Base-by-base conservation (phyloP, 2,329 filamentous ascomycete species). In the Eurotiales sp. region DNA sequence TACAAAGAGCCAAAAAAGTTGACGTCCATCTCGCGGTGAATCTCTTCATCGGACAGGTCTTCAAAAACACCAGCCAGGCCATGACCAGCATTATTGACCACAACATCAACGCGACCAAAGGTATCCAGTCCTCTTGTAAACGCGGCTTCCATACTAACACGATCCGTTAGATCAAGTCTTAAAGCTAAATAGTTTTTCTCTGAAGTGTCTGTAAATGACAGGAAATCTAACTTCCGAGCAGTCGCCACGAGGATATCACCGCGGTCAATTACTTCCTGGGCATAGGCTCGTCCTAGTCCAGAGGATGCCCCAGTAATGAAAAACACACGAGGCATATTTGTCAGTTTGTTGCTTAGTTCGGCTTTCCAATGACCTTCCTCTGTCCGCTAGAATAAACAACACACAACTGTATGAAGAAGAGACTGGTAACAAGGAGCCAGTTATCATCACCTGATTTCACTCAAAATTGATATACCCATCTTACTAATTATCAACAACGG, bases 71-170 rank as follows among this genome's bases (percentile, higher is more conserved):
- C 44, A 29, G 32, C n/a, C n/a, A 47, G 29, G 8, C 29, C 30
- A 25, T 47, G 37, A n/a, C 44, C 44, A 25, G 44, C 44, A 15
- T 47, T 47, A 21, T 47, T 47, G 14, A 47, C 44, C 17, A 47
- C 17, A 29, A 47, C 44, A 29, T 47, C 44, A 22, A 47, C 22
- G n/a, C 44, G 44, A 3, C 44, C 30, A 21, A 47, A 47, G 6
- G 12, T 3, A 2, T 47, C 30, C 4, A 47, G 21, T 12, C 29
- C 29, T 15, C 19, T 34, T 6, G n/a, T 6, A 8, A 47, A 36
- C 7, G 44, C 29, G 2, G 29, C 8, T 19, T 12, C 22, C 14
- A 47, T 47, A 11, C 17, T 36, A 8, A 17, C 17, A n/a, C 3
- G 29, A n/a, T 36, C 29, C 11, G 44, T 47, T 22, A 47, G 14